Conservation (phyloP, 768 basidiomycete genomes). For the Lyophyllum shimeji region DNA sequence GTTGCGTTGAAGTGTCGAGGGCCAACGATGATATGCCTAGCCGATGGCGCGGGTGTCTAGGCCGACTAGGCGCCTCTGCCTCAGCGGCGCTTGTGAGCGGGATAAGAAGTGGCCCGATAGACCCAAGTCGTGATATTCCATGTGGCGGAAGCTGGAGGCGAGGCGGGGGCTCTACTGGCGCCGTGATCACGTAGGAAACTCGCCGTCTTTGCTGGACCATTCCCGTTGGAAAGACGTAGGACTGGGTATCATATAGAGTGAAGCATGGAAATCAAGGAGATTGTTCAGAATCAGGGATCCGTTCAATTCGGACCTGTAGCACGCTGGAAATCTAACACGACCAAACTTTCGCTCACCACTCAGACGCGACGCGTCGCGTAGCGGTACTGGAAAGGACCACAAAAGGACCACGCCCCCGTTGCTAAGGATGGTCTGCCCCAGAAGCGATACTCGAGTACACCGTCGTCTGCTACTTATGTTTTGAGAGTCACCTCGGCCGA, state of each 20-base stretch:
- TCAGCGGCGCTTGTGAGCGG: conserved; percentile 27
- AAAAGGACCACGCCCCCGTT: too few relatives aligned
- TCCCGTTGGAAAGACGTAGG: conserved; percentile 3
- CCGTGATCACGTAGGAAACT: conserved; percentile 87
- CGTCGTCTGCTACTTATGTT: too few relatives aligned
- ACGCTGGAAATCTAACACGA: not conserved
- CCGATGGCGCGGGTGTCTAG: conserved; percentile 74
- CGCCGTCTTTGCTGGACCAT: conserved; percentile 58
- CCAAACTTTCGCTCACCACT: not conserved
- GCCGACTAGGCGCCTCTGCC: conserved; percentile 22
- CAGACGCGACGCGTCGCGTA: too few relatives aligned
- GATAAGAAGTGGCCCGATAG: conserved; percentile 66
- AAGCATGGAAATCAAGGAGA: not conserved
- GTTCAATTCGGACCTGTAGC: not conserved
- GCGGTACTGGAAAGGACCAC: too few relatives aligned
- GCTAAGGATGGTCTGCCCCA: too few relatives aligned
- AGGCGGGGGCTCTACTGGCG: conserved; percentile 61
- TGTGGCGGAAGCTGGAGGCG: conserved; percentile 70
- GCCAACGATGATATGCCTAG: conserved; percentile 88
- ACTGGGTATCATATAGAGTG: not conserved
- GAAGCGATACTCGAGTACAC: too few relatives aligned
- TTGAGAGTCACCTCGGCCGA: too few relatives aligned
- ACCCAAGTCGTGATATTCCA: conserved; percentile 63
- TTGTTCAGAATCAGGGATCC: not conserved
- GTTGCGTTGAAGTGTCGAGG: conserved; percentile 77